A percentile compares a stretch with the other conserved stretches of the same genome.
Conservation (phyloP, 192 early-diverging fungal species). For the Coemansia aciculifera region DNA sequence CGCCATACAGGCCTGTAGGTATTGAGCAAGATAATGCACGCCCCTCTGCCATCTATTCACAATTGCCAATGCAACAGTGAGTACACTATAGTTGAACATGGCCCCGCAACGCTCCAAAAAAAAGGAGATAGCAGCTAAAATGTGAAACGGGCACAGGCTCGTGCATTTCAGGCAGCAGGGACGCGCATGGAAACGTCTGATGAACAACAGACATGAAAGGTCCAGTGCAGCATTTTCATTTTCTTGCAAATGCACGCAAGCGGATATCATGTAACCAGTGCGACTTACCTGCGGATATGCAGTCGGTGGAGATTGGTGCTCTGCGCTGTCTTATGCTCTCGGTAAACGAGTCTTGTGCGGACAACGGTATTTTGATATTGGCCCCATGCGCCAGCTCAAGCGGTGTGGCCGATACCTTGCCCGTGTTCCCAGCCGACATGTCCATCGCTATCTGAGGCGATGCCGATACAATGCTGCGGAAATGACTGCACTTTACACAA, state of each 20-base stretch:
- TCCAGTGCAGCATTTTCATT: constrained; percentile 4
- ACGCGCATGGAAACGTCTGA: background rate
- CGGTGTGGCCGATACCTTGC: constrained; percentile 37
- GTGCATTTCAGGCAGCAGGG: constrained; percentile 7
- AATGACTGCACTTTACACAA: constrained; percentile 38
- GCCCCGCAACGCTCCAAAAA: background rate
- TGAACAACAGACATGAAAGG: background rate
- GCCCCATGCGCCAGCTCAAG: constrained; percentile 44
- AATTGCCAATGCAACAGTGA: constrained; percentile 1
- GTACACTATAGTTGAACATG: background rate
- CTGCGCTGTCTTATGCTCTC: constrained; percentile 26
- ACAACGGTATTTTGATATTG: constrained; percentile 50
- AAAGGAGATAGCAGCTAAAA: background rate
- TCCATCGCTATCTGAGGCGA: constrained; percentile 49
- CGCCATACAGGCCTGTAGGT: constrained; percentile 1
- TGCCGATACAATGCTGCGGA: constrained; percentile 43
- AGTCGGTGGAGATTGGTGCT: constrained; percentile 23
- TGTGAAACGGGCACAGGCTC: background rate
- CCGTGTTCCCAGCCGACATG: constrained; percentile 52
- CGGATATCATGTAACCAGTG: constrained; percentile 2
- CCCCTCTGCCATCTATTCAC: constrained; percentile 4
- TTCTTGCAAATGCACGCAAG: constrained; percentile 3
- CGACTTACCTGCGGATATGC: constrained; percentile 45
- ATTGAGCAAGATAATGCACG: constrained; percentile 3
- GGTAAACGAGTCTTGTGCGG: constrained; percentile 50